Conservation (phyloP, 129 eudicot species). For the Lactuca sativa region DNA sequence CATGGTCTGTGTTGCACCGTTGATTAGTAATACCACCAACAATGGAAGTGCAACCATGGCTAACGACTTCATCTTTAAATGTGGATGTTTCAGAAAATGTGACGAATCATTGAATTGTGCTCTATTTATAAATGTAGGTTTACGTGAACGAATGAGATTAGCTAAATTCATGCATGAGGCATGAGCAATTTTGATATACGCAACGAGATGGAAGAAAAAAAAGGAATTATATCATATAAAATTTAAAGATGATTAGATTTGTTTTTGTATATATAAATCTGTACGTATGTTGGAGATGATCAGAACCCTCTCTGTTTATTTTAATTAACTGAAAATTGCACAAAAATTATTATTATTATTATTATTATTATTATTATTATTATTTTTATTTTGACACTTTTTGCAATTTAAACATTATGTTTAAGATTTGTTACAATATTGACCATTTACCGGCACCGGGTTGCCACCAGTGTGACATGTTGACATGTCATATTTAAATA, state of each 20-base stretch:
- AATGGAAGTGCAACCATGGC: constrained; percentile 9
- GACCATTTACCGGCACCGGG: no score
- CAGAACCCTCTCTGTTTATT: not conserved
- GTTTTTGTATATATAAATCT: no score
- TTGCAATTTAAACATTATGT: no score
- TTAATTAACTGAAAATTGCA: not conserved
- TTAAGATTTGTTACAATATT: no score
- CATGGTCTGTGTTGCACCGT: not conserved
- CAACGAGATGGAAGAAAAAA: constrained; percentile 7
- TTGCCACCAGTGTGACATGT: no score
- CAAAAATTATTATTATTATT: no score
- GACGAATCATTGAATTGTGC: not conserved
- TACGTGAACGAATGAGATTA: constrained; percentile 20
- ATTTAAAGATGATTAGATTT: not conserved
- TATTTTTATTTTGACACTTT: no score
- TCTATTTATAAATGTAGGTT: constrained; percentile 5
- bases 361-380: no score
- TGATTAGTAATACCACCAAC: not conserved
- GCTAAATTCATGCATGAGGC: constrained; percentile 8
- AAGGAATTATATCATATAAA: not conserved
- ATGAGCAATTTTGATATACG: constrained; percentile 20
- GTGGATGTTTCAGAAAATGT: constrained; percentile 2
- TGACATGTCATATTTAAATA: no score
- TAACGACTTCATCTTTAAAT: constrained; percentile 22
- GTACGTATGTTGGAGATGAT: not conserved